Base-by-base conservation (phyloP, 345 rosid genomes). In the Rhizophora apiculata region DNA sequence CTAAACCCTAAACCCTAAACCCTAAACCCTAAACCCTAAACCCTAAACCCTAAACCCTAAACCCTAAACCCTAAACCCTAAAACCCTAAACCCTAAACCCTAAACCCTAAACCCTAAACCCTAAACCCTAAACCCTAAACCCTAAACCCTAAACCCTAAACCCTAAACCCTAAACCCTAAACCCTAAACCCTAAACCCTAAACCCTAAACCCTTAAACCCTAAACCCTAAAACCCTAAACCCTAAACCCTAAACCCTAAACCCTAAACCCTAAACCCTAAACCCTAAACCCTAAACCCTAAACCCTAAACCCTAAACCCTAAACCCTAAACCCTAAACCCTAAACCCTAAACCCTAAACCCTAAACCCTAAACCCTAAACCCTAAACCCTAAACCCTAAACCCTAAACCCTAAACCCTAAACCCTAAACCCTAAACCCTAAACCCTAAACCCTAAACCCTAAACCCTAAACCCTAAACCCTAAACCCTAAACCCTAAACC, bases 351-450 rank as follows among this genome's bases (percentile, higher is more conserved):
- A 64, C 53, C 79, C 70, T 26, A 32, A 71, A 34, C 55, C 79
- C 68, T 19, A 60, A 76, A 59, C 75, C 79, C 66, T 30, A 58
- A 76, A 64, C 70, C 78, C 69, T 29, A 2, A 29, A 29, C 24
- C 24, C 24, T 24, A 24, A 24, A 24, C 24, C 2, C 24, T 24
- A 24, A 24, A 24, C 24, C 24, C 24, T 24, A 24, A 24, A 24
- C 2, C 24, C 24, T 24, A 24, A 24, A 24, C 24, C 24, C 24
- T 24, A 21, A 64, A 70, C 48, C 57, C 18, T 24, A 31, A 75
- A 46, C 65, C 75, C 31, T 11, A 59, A 70, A 60, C 62, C 72
- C 52, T 10, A 34, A 67, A 49, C 72, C 24, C 24, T 24, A 24
- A 24, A 24, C 24, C 24, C 24, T 24, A 24, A 24, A 24, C 24